Evolutionary conservation across 129 eudicot species (phyloP).

Genomic region (carrot (Daucus carota)): DH1_v3.0 NC_030384.2:23514001-23514500

Average conservation of each 20-base stretch:
- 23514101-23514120: slow-evolving; percentile 65
- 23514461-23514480: slow-evolving; percentile 92
- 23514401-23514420: slow-evolving; percentile 41
- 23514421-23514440: slow-evolving; percentile 59
- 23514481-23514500: slow-evolving; percentile 42
- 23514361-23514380: slow-evolving; percentile 33
- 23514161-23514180: slow-evolving; percentile 55
- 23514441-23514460: slow-evolving; percentile 67
- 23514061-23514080: slow-evolving; percentile 58
- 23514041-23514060: slow-evolving; percentile 77
- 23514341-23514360: slow-evolving; percentile 62
- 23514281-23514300: slow-evolving; percentile 45
- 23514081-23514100: slow-evolving; percentile 48
- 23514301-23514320: slow-evolving; percentile 43
- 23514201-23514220: slow-evolving; percentile 19
- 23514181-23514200: slow-evolving; percentile 35
- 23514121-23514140: slow-evolving; percentile 45
- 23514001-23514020: slow-evolving; percentile 81
- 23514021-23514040: slow-evolving; percentile 59
- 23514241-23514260: slow-evolving; percentile 34
- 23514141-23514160: slow-evolving; percentile 40
- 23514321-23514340: slow-evolving; percentile 45
- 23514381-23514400: slow-evolving; percentile 27
- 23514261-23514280: slow-evolving; percentile 62
- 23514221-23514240: slow-evolving; percentile 43